Percentiles rank a stretch among this genome's conserved stretches.
These are phyloP conservation scores for Zygosaccharomyces siamensis DNA, from an alignment of 805 yeast genomes.

Conservation along the genomic window DNA sequence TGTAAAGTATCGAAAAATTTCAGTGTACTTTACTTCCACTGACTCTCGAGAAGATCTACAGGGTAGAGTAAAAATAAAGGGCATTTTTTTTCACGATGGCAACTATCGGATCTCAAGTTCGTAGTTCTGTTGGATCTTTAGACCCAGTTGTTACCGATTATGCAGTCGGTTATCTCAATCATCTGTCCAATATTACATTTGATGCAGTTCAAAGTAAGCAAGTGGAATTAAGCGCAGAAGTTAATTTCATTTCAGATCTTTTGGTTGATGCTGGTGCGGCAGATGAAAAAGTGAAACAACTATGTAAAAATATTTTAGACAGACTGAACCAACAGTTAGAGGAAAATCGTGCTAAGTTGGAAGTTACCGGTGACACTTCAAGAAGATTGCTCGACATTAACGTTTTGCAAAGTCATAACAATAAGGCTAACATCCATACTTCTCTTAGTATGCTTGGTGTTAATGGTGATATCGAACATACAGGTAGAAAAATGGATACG, in stretches of 20 bases:
- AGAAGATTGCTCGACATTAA: conserved; percentile 79
- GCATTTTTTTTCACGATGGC: conserved; percentile 27
- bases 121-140: conserved; percentile 80
- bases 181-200: conserved; percentile 68
- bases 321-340: conserved; percentile 49
- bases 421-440: conserved; percentile 67
- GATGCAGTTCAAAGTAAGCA: conserved; percentile 79
- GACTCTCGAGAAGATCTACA: not conserved
- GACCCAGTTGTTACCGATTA: conserved; percentile 85
- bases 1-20: conserved; percentile 2
- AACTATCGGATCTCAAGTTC: conserved; percentile 51
- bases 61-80: too few relatives aligned
- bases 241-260: conserved; percentile 59
- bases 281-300: conserved; percentile 44
- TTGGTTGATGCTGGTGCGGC: conserved; percentile 82
- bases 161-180: conserved; percentile 85
- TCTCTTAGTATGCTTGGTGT: conserved; percentile 75
- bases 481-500: conserved; percentile 88
- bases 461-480: conserved; percentile 78
- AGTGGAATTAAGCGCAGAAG: conserved; percentile 61
- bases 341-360: conserved; percentile 67
- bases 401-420: conserved; percentile 56
- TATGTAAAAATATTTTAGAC: conserved; percentile 45
- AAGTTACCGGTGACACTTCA: conserved; percentile 80
- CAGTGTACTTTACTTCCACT: not conserved